Evolutionary conservation across 352 stramenopile genomes (phyloP).

Genomic region (Phytophthora cajani): DNA sequence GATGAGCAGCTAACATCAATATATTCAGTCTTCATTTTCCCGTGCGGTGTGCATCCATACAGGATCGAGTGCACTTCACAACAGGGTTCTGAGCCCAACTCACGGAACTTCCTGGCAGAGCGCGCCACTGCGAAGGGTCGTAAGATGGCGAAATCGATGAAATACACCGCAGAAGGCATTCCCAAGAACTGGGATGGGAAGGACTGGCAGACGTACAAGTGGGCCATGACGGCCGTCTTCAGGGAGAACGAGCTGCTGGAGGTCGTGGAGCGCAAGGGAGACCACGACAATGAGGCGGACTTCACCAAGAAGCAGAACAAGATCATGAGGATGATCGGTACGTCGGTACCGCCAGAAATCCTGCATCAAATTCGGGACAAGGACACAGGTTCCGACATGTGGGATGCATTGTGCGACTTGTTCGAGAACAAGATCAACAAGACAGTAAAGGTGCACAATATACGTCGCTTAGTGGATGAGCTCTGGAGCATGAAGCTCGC

Average conservation of each 20-base stretch:
- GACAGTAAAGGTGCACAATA: not conserved
- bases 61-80: not conserved
- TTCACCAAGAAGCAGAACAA: not conserved
- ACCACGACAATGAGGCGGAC: not conserved
- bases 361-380: not conserved
- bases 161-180: not conserved
- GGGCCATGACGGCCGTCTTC: not conserved
- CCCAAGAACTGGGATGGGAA: not conserved
- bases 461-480: not conserved
- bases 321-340: not conserved
- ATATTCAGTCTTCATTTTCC: slow-evolving; percentile 1
- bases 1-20: not conserved
- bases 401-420: not conserved
- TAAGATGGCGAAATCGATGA: not conserved
- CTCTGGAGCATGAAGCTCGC: not conserved
- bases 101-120: not conserved
- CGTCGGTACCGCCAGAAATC: not conserved
- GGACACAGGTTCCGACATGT: not conserved
- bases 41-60: not conserved
- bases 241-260: not conserved
- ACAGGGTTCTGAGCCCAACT: not conserved
- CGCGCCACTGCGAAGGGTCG: too few species aligned
- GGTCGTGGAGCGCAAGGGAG: not conserved
- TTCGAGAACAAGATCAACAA: not conserved
- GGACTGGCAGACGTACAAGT: not conserved